These are phyloP conservation scores for Creolimax fragrantissima DNA, from an alignment of 78 protist species.

Conservation along the genomic window DNA sequence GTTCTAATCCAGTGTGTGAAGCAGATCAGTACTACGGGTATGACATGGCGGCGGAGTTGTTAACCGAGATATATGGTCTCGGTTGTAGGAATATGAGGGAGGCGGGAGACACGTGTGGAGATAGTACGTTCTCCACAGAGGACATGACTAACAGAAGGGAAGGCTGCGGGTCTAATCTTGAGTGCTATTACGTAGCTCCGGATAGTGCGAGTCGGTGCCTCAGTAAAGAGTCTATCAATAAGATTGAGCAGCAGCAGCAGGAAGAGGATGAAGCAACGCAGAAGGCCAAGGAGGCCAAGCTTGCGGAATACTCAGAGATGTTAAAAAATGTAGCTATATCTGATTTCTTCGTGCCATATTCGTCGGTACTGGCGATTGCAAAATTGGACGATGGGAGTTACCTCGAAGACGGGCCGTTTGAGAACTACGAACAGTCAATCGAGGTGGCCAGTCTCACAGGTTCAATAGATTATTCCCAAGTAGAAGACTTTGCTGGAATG, in stretches of 20 bases:
- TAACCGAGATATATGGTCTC: background rate
- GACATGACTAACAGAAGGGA: background rate
- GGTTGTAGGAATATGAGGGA: background rate
- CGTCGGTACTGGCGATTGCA: background rate
- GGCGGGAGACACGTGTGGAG: background rate
- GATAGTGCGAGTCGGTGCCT: background rate
- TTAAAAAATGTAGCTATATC: background rate
- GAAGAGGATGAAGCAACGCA: background rate
- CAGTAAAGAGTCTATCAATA: background rate
- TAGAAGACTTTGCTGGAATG: background rate
- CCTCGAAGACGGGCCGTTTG: background rate
- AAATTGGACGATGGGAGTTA: background rate
- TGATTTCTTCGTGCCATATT: background rate
- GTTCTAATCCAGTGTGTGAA: background rate
- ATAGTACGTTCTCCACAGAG: background rate
- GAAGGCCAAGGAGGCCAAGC: background rate
- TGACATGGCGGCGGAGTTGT: background rate
- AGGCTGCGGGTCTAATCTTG: background rate
- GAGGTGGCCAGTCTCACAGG: background rate
- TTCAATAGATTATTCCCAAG: background rate
- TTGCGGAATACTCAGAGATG: background rate
- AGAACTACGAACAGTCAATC: background rate
- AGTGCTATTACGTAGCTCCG: background rate
- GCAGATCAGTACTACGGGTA: background rate
- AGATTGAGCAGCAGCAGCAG: background rate